phyloP scores from a whole-genome alignment of 495 filamentous ascomycete genomes.

The Cryomyces minteri region DNA sequence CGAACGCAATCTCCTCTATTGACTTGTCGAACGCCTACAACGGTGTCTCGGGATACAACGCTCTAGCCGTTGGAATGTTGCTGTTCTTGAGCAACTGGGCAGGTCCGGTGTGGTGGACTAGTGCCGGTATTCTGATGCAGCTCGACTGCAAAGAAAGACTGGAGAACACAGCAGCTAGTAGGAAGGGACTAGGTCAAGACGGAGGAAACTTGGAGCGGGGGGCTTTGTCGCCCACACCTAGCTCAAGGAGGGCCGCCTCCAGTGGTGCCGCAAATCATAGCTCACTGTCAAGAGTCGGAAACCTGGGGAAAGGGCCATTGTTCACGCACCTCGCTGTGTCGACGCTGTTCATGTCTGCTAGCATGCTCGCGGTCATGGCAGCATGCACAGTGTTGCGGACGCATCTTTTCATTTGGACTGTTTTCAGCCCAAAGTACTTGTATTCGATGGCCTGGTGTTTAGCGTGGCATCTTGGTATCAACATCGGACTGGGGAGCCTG shows the following conservation, averaged over 20 bases:
- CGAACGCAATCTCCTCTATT: constrained; percentile 77
- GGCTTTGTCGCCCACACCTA: background rate
- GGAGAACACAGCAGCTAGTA: background rate
- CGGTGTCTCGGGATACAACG: constrained; percentile 32
- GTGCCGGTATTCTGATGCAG: constrained; percentile 37
- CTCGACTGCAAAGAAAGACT: background rate
- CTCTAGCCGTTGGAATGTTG: constrained; percentile 46
- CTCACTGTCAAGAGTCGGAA: background rate
- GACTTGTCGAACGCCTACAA: constrained; percentile 32
- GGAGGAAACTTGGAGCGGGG: background rate
- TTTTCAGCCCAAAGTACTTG: constrained; percentile 93
- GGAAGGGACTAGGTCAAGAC: background rate
- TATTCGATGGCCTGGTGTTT: constrained; percentile 77
- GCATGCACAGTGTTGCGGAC: constrained; percentile 70
- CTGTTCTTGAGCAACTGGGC: constrained; percentile 86
- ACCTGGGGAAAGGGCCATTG: no score
- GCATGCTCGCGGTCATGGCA: constrained; percentile 57
- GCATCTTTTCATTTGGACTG: constrained; percentile 97
- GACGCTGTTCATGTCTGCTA: constrained; percentile 44
- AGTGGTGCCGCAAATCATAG: background rate
- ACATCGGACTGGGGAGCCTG: constrained; percentile 36
- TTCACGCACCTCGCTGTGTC: constrained; percentile 30
- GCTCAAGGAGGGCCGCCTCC: background rate
- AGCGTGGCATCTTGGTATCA: constrained; percentile 59
- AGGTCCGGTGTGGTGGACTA: constrained; percentile 73